Base-by-base conservation (phyloP, 352 stramenopile species). In the Phytophthora kernoviae region DNA sequence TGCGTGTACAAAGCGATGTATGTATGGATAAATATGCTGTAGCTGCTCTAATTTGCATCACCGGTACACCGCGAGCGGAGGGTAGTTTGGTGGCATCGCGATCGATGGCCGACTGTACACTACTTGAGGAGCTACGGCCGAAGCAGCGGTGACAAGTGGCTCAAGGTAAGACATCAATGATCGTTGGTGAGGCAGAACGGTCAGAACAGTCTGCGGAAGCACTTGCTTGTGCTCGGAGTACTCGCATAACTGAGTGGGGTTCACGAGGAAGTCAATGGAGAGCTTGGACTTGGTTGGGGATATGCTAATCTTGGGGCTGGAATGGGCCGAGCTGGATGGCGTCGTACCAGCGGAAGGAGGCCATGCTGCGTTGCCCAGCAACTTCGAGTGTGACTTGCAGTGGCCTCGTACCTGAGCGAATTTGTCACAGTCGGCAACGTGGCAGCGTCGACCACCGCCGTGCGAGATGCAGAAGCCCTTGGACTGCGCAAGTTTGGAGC, bases 391-490 rank as follows among this genome's bases (percentile, higher is more conserved):
- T 26, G 80, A 84, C 70, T 93, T 93, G 72, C 84, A 93, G 43
- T 84, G 79, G n/a, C 84, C 81, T 17, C 87, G 83, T 27, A 93
- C 83, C 56, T 93, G 84, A 10, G 81, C 87, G 54, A 93, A 93
- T 68, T 93, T 93, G 41, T 91, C 77, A 51, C 87, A 95, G 53
- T 83, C 65, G 10, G 66, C 47, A 22, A 90, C 73, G n/a, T 73
- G 74, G 64, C 84, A 93, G 0, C 84, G 81, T 0, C 81, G 84
- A 2, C 84, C 81, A 11, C 84, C 84, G 47, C 84, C 83, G 54
- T 92, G 83, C n/a, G 80, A 86, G 60, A 92, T 89, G 73, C 83
- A 92, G 58, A 83, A 89, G n/a, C 80, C 80, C 39, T 87, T 87
- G 47, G 67, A 88, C 66, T 93, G 82, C 17, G 83, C 83, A 37